Percentiles rank a stretch among this genome's conserved stretches.
Conservation (phyloP, 805 yeast species). For the Nematodospora valgi region DNA sequence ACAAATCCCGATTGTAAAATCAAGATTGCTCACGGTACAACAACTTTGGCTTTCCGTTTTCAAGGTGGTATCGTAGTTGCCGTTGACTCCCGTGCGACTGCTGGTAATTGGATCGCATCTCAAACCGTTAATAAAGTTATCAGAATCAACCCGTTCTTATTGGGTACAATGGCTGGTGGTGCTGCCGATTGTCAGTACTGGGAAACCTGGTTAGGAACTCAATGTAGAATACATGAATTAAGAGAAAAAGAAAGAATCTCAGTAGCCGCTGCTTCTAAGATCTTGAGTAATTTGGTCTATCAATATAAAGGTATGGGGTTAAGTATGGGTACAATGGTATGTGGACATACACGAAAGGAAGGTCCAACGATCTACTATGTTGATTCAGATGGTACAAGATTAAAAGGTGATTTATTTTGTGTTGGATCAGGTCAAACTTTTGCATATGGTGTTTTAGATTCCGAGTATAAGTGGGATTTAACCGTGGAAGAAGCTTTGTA, state of each 20-base stretch:
- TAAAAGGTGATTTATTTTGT: slow-evolving; percentile 92
- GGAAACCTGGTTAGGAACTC: slow-evolving; percentile 99
- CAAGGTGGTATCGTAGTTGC: slow-evolving; percentile 95
- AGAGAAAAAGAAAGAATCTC: slow-evolving; percentile 92
- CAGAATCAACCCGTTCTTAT: slow-evolving; percentile 88
- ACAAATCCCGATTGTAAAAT: slow-evolving; percentile 90
- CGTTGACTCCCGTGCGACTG: slow-evolving; percentile 97
- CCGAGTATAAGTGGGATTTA: slow-evolving; percentile 89
- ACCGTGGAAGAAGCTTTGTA: slow-evolving; percentile 90
- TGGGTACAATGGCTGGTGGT: slow-evolving; percentile 99
- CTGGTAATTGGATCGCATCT: slow-evolving; percentile 97
- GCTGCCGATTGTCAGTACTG: slow-evolving; percentile 99
- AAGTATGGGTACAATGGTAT: slow-evolving; percentile 98
- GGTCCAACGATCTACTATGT: slow-evolving; percentile 96
- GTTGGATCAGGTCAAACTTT: slow-evolving; percentile 99
- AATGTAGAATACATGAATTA: slow-evolving; percentile 91
- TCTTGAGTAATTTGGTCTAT: slow-evolving; percentile 84
- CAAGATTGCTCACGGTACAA: slow-evolving; percentile 98
- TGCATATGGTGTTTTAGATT: slow-evolving; percentile 96
- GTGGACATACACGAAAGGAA: slow-evolving; percentile 93
- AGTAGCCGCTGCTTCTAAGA: slow-evolving; percentile 96
- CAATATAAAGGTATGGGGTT: slow-evolving; percentile 97
- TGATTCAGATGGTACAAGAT: slow-evolving; percentile 94
- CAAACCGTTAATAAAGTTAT: slow-evolving; percentile 97
- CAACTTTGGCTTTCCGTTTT: slow-evolving; percentile 93